Percentiles rank a stretch among this genome's conserved stretches.
Conservation (phyloP, 768 basidiomycete genomes). For the Tylopilus felleus region DNA sequence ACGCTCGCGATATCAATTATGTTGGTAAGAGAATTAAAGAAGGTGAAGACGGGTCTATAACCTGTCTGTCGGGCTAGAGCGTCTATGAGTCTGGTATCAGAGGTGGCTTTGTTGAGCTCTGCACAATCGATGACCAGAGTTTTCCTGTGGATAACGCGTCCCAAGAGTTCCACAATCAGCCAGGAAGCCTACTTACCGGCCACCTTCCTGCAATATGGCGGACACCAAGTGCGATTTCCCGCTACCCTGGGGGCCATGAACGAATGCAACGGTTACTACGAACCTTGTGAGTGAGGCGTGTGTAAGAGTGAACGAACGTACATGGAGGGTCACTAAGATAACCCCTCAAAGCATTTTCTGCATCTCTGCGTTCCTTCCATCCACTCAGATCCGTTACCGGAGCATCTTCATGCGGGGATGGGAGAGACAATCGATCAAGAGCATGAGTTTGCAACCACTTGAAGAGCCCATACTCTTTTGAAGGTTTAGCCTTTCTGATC, state of each 20-base stretch:
- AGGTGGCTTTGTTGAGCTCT: slow-evolving; percentile 61
- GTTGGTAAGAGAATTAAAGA: slow-evolving; percentile 74
- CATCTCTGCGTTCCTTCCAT: slow-evolving; percentile 86
- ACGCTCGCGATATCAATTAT: slow-evolving; percentile 90
- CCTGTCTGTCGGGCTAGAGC: slow-evolving; percentile 80
- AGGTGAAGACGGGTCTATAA: slow-evolving; percentile 85
- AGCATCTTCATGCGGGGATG: slow-evolving; percentile 18
- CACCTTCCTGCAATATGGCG: slow-evolving; percentile 47
- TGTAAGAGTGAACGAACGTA: slow-evolving; percentile 30
- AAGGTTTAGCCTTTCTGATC: background rate
- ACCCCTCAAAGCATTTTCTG: slow-evolving; percentile 57
- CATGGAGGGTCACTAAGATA: slow-evolving; percentile 81
- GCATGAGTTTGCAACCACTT: slow-evolving; percentile 72
- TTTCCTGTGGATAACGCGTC: slow-evolving; percentile 42
- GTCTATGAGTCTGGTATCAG: slow-evolving; percentile 66
- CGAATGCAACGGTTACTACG: slow-evolving; percentile 68
- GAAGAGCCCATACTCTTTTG: slow-evolving; percentile 65
- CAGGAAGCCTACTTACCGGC: slow-evolving; percentile 39
- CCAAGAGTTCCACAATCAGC: background rate
- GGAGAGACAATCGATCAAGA: slow-evolving; percentile 45
- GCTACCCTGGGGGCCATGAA: slow-evolving; percentile 83
- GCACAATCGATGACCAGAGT: slow-evolving; percentile 81
- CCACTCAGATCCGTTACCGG: slow-evolving; percentile 37
- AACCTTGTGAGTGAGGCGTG: slow-evolving; percentile 6
- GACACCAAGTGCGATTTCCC: slow-evolving; percentile 67